Evolutionary conservation across 805 yeast genomes (phyloP).

Genomic region (Candida alai): DNA sequence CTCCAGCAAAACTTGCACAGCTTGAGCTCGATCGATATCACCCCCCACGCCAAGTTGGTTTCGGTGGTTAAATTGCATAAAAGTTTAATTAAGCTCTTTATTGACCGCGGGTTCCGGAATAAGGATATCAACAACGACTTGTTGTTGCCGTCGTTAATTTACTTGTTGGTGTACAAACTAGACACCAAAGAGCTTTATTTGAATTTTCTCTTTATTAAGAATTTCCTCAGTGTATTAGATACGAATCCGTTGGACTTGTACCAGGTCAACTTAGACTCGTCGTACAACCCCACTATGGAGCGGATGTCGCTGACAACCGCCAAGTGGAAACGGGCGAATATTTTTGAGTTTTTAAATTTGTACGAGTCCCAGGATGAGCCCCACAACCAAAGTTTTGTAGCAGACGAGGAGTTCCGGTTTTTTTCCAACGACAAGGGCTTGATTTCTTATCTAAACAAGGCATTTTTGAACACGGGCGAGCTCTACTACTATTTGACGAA

Average conservation of each 20-base stretch:
- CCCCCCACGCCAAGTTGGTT: slow-evolving; percentile 32
- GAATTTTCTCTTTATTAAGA: slow-evolving; percentile 34
- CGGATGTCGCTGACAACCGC: not conserved
- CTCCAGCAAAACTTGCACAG: slow-evolving; percentile 9
- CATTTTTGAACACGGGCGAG: slow-evolving; percentile 36
- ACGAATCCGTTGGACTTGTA: slow-evolving; percentile 25
- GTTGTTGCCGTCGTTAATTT: slow-evolving; percentile 38
- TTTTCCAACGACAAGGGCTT: slow-evolving; percentile 29
- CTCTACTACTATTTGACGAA: slow-evolving; percentile 37
- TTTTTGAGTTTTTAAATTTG: slow-evolving; percentile 31
- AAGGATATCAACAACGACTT: slow-evolving; percentile 34
- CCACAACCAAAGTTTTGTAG: slow-evolving; percentile 9
- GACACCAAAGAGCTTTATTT: slow-evolving; percentile 28
- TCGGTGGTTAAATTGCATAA: slow-evolving; percentile 32
- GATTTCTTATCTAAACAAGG: slow-evolving; percentile 22
- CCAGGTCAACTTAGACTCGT: slow-evolving; percentile 15
- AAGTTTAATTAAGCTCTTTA: slow-evolving; percentile 18
- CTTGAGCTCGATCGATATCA: slow-evolving; percentile 12
- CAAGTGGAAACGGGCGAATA: slow-evolving; percentile 14
- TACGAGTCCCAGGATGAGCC: slow-evolving; percentile 12
- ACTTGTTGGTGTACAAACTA: slow-evolving; percentile 28
- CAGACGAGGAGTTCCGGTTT: slow-evolving; percentile 15
- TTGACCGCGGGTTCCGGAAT: slow-evolving; percentile 17
- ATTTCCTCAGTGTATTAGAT: slow-evolving; percentile 31
- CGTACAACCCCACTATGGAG: slow-evolving; percentile 20